phyloP scores from a whole-genome alignment of 2,329 filamentous ascomycete species.

The Exophiala aquamarina region DNA sequence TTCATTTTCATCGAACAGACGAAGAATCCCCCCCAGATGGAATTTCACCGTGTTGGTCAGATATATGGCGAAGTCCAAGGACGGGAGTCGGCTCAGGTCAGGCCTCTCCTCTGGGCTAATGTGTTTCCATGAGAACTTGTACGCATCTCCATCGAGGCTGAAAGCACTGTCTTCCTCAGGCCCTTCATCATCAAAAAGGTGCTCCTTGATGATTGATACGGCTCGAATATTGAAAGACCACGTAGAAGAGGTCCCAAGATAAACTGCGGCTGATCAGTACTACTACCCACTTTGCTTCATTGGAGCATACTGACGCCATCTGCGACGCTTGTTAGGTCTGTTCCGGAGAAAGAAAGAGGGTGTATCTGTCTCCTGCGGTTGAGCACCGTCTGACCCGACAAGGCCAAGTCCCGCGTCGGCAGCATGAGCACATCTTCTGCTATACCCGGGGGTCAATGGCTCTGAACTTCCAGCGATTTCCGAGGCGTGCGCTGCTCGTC shows the following conservation, averaged over 20 bases:
- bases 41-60: constrained; percentile 59
- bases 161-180: constrained; percentile 39
- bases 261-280: constrained; percentile 29
- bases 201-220: constrained; percentile 49
- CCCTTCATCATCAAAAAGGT: constrained; percentile 41
- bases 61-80: constrained; percentile 53
- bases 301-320: constrained; percentile 1
- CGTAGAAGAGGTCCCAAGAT: constrained; percentile 56
- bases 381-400: background rate
- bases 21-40: constrained; percentile 54
- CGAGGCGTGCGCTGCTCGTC: background rate
- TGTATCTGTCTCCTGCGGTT: background rate
- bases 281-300: background rate
- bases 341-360: constrained; percentile 25
- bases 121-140: constrained; percentile 54
- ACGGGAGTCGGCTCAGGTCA: constrained; percentile 44
- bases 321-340: background rate
- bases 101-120: constrained; percentile 32
- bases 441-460: too few relatives aligned
- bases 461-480: background rate
- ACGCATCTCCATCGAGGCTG: constrained; percentile 53
- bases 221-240: constrained; percentile 56
- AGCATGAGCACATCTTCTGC: too few relatives aligned
- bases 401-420: background rate
- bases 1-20: constrained; percentile 54